Percentiles rank a stretch among this genome's conserved stretches.
These are phyloP conservation scores for Aspergillus sojae DNA, from an alignment of 2,329 filamentous ascomycete species.

Conservation along the genomic window DNA sequence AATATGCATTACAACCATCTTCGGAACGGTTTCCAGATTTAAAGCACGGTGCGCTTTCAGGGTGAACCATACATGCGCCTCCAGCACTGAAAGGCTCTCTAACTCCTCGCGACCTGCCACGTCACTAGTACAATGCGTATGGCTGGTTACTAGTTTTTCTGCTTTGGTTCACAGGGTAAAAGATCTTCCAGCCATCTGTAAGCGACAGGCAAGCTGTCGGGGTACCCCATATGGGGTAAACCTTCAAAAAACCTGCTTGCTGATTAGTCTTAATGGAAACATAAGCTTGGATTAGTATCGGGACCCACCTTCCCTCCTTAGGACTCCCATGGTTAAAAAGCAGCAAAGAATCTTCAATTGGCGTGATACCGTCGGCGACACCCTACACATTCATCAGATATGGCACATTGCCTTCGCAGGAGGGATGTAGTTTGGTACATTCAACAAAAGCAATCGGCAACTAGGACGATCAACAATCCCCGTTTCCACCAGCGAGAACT, in stretches of 20 bases:
- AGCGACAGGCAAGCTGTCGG: slow-evolving; percentile 45
- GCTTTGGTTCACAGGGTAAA: slow-evolving; percentile 6
- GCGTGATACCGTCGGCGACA: slow-evolving; percentile 65
- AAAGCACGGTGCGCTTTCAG: background rate
- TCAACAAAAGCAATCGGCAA: slow-evolving; percentile 62
- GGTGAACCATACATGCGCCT: background rate
- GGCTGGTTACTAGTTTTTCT: background rate
- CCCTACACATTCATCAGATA: slow-evolving; percentile 46
- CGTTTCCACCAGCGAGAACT: slow-evolving; percentile 64
- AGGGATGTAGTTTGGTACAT: slow-evolving; percentile 45
- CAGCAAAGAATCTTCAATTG: slow-evolving; percentile 68
- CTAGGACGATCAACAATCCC: slow-evolving; percentile 60
- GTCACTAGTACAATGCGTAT: background rate
- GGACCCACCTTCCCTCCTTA: slow-evolving; percentile 61
- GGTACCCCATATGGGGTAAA: slow-evolving; percentile 69
- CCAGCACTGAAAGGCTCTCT: background rate
- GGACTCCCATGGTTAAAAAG: slow-evolving; percentile 66
- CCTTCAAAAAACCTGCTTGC: slow-evolving; percentile 55
- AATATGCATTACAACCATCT: background rate
- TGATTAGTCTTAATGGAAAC: background rate
- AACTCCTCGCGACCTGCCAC: background rate
- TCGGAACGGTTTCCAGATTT: too few species aligned
- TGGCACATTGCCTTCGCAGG: background rate
- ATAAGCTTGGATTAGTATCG: background rate
- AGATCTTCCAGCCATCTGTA: slow-evolving; percentile 43